These are phyloP conservation scores for Immersiella caudata DNA, from an alignment of 495 filamentous ascomycete species.

Conservation along the genomic window DNA sequence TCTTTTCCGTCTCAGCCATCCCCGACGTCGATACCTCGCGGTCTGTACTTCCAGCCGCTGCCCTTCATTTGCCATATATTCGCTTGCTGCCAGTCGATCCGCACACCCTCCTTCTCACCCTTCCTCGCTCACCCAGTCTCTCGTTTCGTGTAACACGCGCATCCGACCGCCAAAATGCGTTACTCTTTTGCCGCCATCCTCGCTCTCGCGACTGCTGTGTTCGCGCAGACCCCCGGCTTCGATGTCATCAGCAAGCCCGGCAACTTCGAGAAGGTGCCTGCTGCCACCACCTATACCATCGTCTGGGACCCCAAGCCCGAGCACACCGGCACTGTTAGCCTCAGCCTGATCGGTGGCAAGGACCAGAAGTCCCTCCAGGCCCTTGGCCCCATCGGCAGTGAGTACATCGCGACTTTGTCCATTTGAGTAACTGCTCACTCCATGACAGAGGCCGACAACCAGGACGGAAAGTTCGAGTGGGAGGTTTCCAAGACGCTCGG, in stretches of 20 bases:
- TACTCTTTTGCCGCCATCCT: conserved; percentile 47
- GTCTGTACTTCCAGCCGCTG: conserved; percentile 20
- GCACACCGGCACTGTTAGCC: conserved; percentile 39
- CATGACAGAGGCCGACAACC: conserved; percentile 37
- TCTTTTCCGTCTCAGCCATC: conserved; percentile 7
- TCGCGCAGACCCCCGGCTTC: conserved; percentile 49
- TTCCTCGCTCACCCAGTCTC: conserved; percentile 7
- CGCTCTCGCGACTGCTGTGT: conserved; percentile 45
- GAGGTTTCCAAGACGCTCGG: conserved; percentile 42
- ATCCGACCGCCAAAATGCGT: conserved; percentile 45
- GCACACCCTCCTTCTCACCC: conserved; percentile 8
- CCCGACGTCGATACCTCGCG: conserved; percentile 5
- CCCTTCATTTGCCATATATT: conserved; percentile 20
- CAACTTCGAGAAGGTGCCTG: conserved; percentile 39
- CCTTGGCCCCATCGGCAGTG: conserved; percentile 43
- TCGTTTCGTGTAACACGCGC: conserved; percentile 17
- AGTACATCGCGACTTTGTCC: conserved; percentile 26
- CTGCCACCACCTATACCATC: conserved; percentile 44
- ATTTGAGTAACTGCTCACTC: conserved; percentile 21
- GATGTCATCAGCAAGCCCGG: conserved; percentile 43
- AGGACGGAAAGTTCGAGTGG: conserved; percentile 41
- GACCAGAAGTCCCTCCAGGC: conserved; percentile 31
- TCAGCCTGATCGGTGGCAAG: conserved; percentile 47
- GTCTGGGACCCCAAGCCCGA: conserved; percentile 33
- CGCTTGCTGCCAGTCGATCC: conserved; percentile 12